phyloP scores from a whole-genome alignment of 192 early-diverging fungal genomes.

The Coemansia nantahalensis region DNA sequence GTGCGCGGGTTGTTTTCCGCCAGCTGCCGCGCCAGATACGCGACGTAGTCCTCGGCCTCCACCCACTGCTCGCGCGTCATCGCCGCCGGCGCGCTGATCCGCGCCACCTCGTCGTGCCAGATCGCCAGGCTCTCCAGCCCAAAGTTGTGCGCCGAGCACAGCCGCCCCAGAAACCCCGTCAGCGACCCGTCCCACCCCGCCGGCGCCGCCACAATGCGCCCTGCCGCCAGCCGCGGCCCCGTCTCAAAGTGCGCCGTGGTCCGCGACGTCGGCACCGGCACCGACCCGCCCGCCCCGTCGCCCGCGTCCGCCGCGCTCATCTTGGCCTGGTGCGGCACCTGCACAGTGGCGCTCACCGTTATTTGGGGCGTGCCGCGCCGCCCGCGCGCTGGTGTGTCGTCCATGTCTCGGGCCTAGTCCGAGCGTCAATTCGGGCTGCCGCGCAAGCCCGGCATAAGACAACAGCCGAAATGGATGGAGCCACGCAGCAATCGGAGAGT shows the following conservation, averaged over 20 bases:
- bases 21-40: slow-evolving; percentile 37
- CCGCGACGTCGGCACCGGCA: slow-evolving; percentile 31
- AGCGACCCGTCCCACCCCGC: slow-evolving; percentile 33
- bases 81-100: slow-evolving; percentile 11
- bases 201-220: slow-evolving; percentile 10
- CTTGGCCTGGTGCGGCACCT: slow-evolving; percentile 29
- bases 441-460: too few species aligned
- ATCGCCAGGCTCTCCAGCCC: slow-evolving; percentile 40
- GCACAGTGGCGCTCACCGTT: too few species aligned
- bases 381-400: too few species aligned
- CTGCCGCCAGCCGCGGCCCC: too few species aligned
- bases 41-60: slow-evolving; percentile 30
- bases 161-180: slow-evolving; percentile 25
- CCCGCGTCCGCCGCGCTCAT: too few species aligned
- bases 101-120: slow-evolving; percentile 48
- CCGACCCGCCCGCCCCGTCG: slow-evolving; percentile 1
- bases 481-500: too few species aligned
- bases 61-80: slow-evolving; percentile 30
- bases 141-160: slow-evolving; percentile 40
- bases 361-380: slow-evolving; percentile 22
- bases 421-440: too few species aligned
- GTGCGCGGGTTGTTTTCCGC: slow-evolving; percentile 38
- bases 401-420: too few species aligned
- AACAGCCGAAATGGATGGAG: too few species aligned
- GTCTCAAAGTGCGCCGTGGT: slow-evolving; percentile 27